A percentile compares a stretch with the other conserved stretches of the same genome.
Conservation (phyloP, 345 rosid species). For the Trapa incisa region DNA sequence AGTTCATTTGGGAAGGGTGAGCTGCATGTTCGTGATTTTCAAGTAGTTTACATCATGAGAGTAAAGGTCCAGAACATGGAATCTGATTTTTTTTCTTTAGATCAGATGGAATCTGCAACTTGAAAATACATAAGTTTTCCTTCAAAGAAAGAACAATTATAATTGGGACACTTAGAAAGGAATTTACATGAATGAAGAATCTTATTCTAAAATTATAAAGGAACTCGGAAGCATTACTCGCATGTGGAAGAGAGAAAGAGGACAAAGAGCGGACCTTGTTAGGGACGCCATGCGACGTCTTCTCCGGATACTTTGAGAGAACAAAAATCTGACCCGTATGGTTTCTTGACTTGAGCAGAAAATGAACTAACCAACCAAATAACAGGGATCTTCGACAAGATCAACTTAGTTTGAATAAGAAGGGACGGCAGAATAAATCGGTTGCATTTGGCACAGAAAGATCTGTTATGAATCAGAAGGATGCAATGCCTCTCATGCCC, state of each 20-base stretch:
- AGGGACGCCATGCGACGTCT: slow-evolving; percentile 14
- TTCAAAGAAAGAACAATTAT: not conserved
- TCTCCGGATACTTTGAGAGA: not conserved
- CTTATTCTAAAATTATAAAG: too few species aligned
- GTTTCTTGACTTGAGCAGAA: slow-evolving; percentile 1
- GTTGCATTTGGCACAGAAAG: slow-evolving; percentile 18
- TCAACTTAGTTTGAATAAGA: not conserved
- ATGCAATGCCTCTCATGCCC: slow-evolving; percentile 3
- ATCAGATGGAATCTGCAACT: not conserved
- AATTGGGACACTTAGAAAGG: not conserved
- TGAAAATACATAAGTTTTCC: not conserved
- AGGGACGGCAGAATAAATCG: not conserved
- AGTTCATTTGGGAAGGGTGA: not conserved
- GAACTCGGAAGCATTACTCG: not conserved
- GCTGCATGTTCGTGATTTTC: not conserved
- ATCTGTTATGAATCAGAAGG: slow-evolving; percentile 12
- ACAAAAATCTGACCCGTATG: not conserved
- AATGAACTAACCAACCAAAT: not conserved
- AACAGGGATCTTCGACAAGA: not conserved
- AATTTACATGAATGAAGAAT: not conserved
- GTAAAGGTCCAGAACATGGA: not conserved
- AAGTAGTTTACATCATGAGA: not conserved
- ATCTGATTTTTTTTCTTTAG: not conserved
- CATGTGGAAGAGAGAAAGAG: not conserved
- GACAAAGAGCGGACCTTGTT: slow-evolving; percentile 11